Evolutionary conservation across 2,329 filamentous ascomycete genomes (phyloP).

Genomic region (Truncatella angustata): DNA sequence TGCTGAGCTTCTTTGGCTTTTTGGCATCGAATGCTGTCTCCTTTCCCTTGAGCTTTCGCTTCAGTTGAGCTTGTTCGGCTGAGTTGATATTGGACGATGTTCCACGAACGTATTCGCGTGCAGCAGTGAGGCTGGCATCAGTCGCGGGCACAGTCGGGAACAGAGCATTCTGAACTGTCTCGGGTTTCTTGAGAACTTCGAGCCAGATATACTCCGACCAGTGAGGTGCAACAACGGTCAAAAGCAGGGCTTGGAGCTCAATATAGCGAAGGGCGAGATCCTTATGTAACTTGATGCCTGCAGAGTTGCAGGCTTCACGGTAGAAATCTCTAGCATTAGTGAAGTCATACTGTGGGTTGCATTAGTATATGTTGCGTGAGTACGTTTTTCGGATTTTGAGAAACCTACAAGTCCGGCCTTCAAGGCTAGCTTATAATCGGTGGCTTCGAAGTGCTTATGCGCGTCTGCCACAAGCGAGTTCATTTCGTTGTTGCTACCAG

Average conservation of each 20-base stretch:
- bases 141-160: conserved; percentile 70
- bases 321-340: conserved; percentile 86
- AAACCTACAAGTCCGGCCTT: conserved; percentile 65
- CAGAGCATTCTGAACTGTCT: conserved; percentile 74
- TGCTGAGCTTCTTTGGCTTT: conserved; percentile 85
- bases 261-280: conserved; percentile 78
- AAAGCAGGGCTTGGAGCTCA: conserved; percentile 78
- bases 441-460: conserved; percentile 72
- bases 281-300: conserved; percentile 82
- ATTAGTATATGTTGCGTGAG: too few species aligned
- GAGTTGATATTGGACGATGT: conserved; percentile 81
- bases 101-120: conserved; percentile 72
- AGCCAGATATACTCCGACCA: conserved; percentile 95
- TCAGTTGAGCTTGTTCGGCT: conserved; percentile 77
- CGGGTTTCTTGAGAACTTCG: conserved; percentile 77
- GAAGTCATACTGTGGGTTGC: conserved; percentile 88
- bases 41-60: conserved; percentile 94
- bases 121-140: conserved; percentile 68
- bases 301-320: conserved; percentile 75
- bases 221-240: conserved; percentile 85
- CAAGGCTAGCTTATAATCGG: conserved; percentile 82
- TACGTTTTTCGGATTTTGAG: too few species aligned
- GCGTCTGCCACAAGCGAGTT: conserved; percentile 79
- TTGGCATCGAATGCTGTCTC: conserved; percentile 80
- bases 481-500: conserved; percentile 90